These are phyloP conservation scores for Ophiostoma sp. DNA, from an alignment of 2,329 filamentous ascomycete genomes.

Conservation along the genomic window DNA sequence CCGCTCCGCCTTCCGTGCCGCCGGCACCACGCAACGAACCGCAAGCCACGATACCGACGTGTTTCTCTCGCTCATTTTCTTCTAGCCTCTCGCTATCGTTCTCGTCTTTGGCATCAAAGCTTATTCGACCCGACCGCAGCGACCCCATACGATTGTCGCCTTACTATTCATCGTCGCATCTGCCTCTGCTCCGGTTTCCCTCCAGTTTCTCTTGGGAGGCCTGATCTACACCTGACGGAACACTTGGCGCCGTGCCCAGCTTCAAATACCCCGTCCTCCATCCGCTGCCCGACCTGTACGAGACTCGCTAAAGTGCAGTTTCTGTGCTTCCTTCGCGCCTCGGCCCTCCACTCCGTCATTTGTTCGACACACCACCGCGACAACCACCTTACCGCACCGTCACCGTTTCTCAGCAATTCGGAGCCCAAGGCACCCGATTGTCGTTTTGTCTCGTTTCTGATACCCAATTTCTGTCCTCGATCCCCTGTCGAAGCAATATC, in stretches of 20 bases:
- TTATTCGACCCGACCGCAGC: neutral
- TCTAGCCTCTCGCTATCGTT: neutral
- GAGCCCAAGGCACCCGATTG: neutral
- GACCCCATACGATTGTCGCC: conserved; percentile 3
- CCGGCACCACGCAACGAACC: neutral
- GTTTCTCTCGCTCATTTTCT: neutral
- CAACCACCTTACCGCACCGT: conserved; percentile 1
- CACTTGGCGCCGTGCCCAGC: neutral
- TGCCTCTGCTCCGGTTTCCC: neutral
- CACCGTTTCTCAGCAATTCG: conserved; percentile 6
- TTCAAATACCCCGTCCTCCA: conserved; percentile 10
- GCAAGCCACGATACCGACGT: conserved; percentile 8
- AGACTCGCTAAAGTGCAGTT: neutral
- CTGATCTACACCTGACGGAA: neutral
- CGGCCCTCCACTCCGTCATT: neutral
- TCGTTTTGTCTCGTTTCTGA: neutral
- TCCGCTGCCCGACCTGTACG: neutral
- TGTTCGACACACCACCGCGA: neutral
- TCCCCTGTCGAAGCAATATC: neutral
- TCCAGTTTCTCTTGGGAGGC: neutral
- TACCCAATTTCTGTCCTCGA: neutral
- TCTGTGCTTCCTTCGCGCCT: neutral
- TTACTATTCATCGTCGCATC: neutral
- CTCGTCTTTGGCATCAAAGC: neutral
- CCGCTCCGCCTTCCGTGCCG: conserved; percentile 8